These are phyloP conservation scores for Fagopyrum esculentum DNA, from an alignment of 148 eudicot genomes.

Conservation along the genomic window DNA sequence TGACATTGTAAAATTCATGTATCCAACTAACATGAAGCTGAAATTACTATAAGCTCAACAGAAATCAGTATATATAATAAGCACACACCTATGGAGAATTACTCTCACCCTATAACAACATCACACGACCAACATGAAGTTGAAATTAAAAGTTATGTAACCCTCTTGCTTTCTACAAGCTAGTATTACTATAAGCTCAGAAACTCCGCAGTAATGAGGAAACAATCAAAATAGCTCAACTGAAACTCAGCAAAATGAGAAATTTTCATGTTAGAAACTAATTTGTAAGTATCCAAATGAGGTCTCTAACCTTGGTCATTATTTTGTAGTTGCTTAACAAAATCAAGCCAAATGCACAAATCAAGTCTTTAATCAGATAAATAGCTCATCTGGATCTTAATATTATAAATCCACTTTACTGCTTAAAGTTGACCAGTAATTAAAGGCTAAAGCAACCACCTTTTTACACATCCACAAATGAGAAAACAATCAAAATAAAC, in stretches of 20 bases:
- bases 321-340: background rate
- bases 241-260: background rate
- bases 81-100: no score
- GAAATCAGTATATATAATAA: no score
- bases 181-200: background rate
- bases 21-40: no score
- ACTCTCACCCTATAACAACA: background rate
- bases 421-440: background rate
- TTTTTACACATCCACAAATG: background rate
- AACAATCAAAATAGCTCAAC: no score
- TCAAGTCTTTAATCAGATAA: background rate
- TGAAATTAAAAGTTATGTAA: no score
- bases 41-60: no score
- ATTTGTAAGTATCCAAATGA: background rate
- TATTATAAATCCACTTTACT: no score
- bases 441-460: background rate
- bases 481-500: background rate
- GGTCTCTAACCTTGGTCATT: background rate
- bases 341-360: conserved; percentile 1
- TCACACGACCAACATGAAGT: background rate
- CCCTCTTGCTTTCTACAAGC: background rate
- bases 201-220: no score
- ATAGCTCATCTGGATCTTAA: background rate
- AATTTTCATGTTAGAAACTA: background rate
- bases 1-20: no score